These are phyloP conservation scores for Trichophyton mentagrophytes DNA, from an alignment of 2,329 filamentous ascomycete genomes.

Conservation along the genomic window DNA sequence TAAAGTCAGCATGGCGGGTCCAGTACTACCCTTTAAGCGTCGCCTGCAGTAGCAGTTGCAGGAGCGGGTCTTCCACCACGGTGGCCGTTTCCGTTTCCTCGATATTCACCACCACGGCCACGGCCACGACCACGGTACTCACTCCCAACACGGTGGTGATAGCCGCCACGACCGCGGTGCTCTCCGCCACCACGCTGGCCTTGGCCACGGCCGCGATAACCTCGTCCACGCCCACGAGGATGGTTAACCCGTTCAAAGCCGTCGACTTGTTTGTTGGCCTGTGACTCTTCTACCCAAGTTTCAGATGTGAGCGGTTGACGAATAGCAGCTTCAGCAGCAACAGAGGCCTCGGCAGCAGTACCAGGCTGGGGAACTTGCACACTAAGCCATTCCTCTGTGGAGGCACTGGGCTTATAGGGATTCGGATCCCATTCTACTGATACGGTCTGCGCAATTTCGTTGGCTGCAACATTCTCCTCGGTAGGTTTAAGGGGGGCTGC, in stretches of 20 bases:
- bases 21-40: background rate
- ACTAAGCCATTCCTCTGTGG: conserved; percentile 60
- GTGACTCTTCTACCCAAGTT: conserved; percentile 66
- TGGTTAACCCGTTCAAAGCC: conserved; percentile 28
- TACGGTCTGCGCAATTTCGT: conserved; percentile 35
- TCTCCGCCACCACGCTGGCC: conserved; percentile 19
- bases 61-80: conserved; percentile 16
- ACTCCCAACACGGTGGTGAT: conserved; percentile 18
- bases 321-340: conserved; percentile 1
- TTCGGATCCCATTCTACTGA: conserved; percentile 38
- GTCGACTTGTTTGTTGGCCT: conserved; percentile 14
- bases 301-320: conserved; percentile 34
- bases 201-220: conserved; percentile 23
- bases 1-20: background rate
- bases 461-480: conserved; percentile 30
- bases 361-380: conserved; percentile 48
- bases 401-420: conserved; percentile 33
- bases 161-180: conserved; percentile 23
- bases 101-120: conserved; percentile 21
- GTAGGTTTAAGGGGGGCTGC: conserved; percentile 26
- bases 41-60: background rate
- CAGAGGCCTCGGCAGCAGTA: conserved; percentile 19
- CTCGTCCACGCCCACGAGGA: conserved; percentile 25
- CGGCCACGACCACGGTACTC: conserved; percentile 28
- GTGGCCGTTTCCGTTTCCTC: conserved; percentile 18